Evolutionary conservation across 148 eudicot species (phyloP), one percentile per base, ranked within the genome.

Genomic region (Polygonum aviculare): DNA sequence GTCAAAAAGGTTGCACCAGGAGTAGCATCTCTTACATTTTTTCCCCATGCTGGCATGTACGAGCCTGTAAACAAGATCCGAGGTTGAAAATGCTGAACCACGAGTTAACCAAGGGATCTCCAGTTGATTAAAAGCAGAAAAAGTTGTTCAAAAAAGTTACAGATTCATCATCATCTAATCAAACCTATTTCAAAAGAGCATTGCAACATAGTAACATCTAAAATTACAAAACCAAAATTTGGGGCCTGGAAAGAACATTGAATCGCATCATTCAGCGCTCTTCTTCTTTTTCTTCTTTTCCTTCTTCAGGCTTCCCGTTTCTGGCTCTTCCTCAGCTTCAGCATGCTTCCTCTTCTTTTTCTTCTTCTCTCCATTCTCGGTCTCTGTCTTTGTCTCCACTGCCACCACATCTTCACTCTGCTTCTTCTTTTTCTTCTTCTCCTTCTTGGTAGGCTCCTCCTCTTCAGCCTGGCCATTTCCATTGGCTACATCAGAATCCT

Each of bases 341-440:
- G 90, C 86, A 39, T 86, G 96, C 74, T 90, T 91, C 82, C 96
- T 83, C 82, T 89, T 93, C 91, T 89, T 92, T 78, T 89, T 89
- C 81, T 86, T 87, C 84, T 86, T 88, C 69, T 88, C 63, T 21
- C 21, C 63, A n/a, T 85, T 91, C 80, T 87, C 79, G 87, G 87
- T 87, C 74, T 88, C 84, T 85, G 88, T 85, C 77, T 88, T 84
- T 18, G 83, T 82, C 36, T 74, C 21, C 7, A 2, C 21, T 18
- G 8, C 38, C 41, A 33, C 69, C 51, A 38, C 69, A 18, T 45
- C 50, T 26, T 41, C 54, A 26, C 11, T 38, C 33, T 49, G 80
- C 31, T 77, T 69, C 19, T 75, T 75, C 78, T 76, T 76, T 6
- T 76, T 67, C 73, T 77, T 55, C 47, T 77, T 77, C 47, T 47